Base-by-base conservation (phyloP, 2,329 filamentous ascomycete species). In the Calonectria montana region DNA sequence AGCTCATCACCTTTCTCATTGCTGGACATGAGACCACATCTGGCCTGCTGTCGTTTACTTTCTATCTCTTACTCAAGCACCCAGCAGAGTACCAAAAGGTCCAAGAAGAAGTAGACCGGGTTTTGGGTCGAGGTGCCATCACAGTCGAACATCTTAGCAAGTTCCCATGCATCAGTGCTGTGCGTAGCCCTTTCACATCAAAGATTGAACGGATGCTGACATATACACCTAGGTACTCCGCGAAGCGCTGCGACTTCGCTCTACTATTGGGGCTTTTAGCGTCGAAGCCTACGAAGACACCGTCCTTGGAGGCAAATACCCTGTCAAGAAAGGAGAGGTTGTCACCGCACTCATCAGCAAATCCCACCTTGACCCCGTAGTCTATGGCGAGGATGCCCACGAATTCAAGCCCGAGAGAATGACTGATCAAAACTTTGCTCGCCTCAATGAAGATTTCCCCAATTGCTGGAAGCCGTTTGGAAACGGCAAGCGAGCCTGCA, bases 381-480 rank as follows among this genome's bases (percentile, higher is more conserved):
- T 94, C 0, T 95, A 86, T 61, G 93, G 93, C 0, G 87, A 89
- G 0, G 91, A 94, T 71, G 91, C 92, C 1, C 80, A 88, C 1
- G 88, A 91, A 23, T 95, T 94, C 83, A 87, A 86, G 66, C 93
- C 94, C 0, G 93, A 95, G 79, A 87, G 93, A 12, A 94, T 95
- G 92, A 82, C 92, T 0, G 91, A 94, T 45, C 92, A 91, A 16
- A 87, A 89, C 27, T 95, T 94, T 77, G 86, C 90, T 18, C 86
- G 86, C 3, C 80, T 91, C 25, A 88, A 90, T 71, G 89, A 89
- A 29, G 86, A 94, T 7, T 92, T 90, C 35, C 87, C 87, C 16
- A 90, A 90, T 66, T 87, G 88, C 37, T 93, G 90, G 91, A 93
- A 94, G 82, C 92, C 94, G 3, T 96, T 95, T 76, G 94, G 94